Percentiles rank a stretch among this genome's conserved stretches.
phyloP scores from a whole-genome alignment of 2,329 filamentous ascomycete genomes.

The Ceratocystis albifundus region DNA sequence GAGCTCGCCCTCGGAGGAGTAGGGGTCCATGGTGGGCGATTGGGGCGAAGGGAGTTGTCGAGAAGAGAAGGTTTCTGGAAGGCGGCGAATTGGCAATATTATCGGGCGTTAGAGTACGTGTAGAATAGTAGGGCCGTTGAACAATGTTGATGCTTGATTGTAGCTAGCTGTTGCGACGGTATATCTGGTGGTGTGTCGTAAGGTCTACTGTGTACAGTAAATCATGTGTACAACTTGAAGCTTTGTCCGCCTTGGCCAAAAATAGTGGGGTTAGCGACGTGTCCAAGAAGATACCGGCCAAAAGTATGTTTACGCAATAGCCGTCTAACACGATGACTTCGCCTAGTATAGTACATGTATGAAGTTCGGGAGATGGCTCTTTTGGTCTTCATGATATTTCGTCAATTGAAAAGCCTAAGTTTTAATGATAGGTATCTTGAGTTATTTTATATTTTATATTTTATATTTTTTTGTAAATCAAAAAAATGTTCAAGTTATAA shows the following conservation, averaged over 20 bases:
- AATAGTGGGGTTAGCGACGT: conserved; percentile 22
- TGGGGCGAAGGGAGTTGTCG: conserved; percentile 22
- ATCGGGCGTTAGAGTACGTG: background rate
- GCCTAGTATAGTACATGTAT: no score
- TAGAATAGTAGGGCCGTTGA: background rate
- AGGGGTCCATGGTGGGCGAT: conserved; percentile 50
- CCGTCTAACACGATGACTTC: background rate
- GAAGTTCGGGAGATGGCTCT: no score
- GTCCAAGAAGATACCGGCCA: conserved; percentile 15
- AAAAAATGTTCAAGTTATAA: background rate
- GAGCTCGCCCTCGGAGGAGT: conserved; percentile 58
- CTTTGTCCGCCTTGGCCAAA: conserved; percentile 2
- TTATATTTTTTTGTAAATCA: no score
- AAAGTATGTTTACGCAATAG: background rate
- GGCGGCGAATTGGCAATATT: no score
- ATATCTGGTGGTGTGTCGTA: background rate
- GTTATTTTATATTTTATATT: no score
- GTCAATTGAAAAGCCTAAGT: no score
- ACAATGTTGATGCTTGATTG: background rate
- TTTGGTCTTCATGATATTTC: background rate
- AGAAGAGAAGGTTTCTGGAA: conserved; percentile 13
- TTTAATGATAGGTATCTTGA: no score
- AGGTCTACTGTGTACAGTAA: no score
- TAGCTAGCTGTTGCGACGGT: background rate
- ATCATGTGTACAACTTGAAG: background rate